Percentiles rank a stretch among this genome's conserved stretches.
These are phyloP conservation scores for Colletotrichum sp. DNA, from an alignment of 2,329 filamentous ascomycete genomes.

Conservation along the genomic window DNA sequence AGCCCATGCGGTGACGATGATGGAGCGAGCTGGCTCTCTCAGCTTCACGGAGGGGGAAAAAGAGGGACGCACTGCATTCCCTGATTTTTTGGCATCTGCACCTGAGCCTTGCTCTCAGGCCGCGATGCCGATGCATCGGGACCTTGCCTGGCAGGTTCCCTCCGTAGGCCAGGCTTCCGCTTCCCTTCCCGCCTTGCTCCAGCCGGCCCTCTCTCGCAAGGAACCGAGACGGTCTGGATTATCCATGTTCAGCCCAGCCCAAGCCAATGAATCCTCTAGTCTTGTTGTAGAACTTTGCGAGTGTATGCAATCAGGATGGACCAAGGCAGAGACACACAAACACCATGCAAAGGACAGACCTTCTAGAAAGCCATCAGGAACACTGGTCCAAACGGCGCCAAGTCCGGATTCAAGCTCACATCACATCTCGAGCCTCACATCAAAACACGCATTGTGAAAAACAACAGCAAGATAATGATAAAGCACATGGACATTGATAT, in stretches of 20 bases:
- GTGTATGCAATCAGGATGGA: background rate
- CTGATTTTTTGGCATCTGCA: background rate
- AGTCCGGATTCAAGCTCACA: background rate
- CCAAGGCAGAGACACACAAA: background rate
- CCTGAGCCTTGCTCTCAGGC: background rate
- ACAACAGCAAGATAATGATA: background rate
- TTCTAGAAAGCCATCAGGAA: background rate
- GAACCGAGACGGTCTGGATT: background rate
- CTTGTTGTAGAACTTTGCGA: too few relatives aligned
- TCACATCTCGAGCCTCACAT: background rate
- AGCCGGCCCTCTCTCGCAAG: background rate
- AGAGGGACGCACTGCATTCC: background rate
- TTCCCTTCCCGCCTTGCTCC: background rate
- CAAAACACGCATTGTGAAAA: too few relatives aligned
- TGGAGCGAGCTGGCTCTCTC: background rate
- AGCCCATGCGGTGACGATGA: background rate
- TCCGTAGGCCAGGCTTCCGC: background rate
- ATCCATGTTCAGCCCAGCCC: background rate
- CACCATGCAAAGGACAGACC: background rate
- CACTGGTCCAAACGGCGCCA: background rate
- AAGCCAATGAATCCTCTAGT: background rate
- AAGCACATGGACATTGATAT: background rate
- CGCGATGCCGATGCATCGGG: background rate
- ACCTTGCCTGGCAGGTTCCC: background rate
- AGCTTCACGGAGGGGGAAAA: background rate